Conservation (phyloP, 2,329 filamentous ascomycete species). For the Phaeosphaeriaceae sp. region DNA sequence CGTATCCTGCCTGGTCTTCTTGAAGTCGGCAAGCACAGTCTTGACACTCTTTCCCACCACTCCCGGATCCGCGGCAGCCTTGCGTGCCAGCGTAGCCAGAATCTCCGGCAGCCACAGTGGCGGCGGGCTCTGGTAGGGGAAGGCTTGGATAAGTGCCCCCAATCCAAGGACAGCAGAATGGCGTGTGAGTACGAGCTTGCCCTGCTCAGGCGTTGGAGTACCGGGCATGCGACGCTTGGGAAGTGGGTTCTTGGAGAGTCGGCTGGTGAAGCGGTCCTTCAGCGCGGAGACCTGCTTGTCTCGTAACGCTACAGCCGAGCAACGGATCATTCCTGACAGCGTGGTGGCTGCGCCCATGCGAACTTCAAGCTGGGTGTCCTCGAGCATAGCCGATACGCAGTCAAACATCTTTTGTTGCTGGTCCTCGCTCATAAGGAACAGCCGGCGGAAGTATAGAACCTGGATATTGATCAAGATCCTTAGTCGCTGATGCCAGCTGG, state of each 20-base stretch:
- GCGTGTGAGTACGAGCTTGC: constrained; percentile 79
- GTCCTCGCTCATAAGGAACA: constrained; percentile 80
- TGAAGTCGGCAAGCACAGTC: constrained; percentile 92
- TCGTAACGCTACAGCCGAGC: constrained; percentile 83
- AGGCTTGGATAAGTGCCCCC: constrained; percentile 90
- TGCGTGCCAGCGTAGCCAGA: constrained; percentile 81
- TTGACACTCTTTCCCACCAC: constrained; percentile 97
- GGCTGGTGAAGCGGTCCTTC: constrained; percentile 78
- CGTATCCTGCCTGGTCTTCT: constrained; percentile 98
- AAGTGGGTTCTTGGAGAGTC: constrained; percentile 84
- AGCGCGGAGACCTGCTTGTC: constrained; percentile 78
- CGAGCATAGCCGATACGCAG: constrained; percentile 94
- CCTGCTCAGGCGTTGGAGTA: constrained; percentile 75
- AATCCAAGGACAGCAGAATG: constrained; percentile 93
- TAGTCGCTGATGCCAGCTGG: constrained; percentile 94
- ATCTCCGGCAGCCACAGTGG: constrained; percentile 94
- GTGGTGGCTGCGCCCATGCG: constrained; percentile 92
- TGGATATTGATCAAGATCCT: constrained; percentile 98
- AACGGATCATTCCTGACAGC: constrained; percentile 96
- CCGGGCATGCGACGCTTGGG: constrained; percentile 71
- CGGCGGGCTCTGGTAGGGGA: constrained; percentile 93
- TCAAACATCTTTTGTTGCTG: constrained; percentile 85
- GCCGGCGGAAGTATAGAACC: constrained; percentile 94
- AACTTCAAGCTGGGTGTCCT: constrained; percentile 91
- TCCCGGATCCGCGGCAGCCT: constrained; percentile 86